A percentile compares a stretch with the other conserved stretches of the same genome.
Evolutionary conservation across 2,329 filamentous ascomycete genomes (phyloP).

Genomic region (Xylaria sp.): DNA sequence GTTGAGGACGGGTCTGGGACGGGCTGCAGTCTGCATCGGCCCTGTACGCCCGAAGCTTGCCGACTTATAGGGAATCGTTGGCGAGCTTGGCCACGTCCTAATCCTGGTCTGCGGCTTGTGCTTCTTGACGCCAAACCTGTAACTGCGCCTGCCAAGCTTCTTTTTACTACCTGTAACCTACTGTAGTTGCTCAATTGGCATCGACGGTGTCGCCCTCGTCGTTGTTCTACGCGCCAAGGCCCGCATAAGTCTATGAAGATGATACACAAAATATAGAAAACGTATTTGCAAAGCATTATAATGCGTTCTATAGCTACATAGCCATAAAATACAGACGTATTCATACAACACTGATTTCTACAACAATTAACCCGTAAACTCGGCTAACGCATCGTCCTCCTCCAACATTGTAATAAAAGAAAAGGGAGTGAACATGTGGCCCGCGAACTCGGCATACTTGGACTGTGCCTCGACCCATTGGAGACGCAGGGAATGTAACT

Average conservation of each 20-base stretch:
- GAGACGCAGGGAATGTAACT: constrained; percentile 77
- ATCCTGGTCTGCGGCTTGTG: background rate
- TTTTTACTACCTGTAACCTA: background rate
- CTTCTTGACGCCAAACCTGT: background rate
- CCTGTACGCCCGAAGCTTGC: background rate
- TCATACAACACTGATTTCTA: constrained; percentile 34
- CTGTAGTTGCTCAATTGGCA: too few species aligned
- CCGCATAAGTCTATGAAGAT: background rate
- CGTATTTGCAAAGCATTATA: background rate
- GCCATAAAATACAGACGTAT: constrained; percentile 31
- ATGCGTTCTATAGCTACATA: constrained; percentile 38
- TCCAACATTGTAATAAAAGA: constrained; percentile 79
- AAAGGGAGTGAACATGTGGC: constrained; percentile 80
- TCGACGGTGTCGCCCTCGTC: background rate
- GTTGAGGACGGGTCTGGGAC: background rate
- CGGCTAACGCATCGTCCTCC: constrained; percentile 65
- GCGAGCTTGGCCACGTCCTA: background rate
- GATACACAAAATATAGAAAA: background rate
- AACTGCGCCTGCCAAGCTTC: background rate
- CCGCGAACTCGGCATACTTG: constrained; percentile 84
- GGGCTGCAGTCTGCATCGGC: background rate
- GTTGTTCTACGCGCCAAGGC: background rate
- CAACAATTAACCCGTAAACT: constrained; percentile 49
- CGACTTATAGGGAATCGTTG: background rate
- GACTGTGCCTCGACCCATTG: constrained; percentile 90